Base-by-base conservation (phyloP, 2,329 filamentous ascomycete species). In the Passalora sequoiae region DNA sequence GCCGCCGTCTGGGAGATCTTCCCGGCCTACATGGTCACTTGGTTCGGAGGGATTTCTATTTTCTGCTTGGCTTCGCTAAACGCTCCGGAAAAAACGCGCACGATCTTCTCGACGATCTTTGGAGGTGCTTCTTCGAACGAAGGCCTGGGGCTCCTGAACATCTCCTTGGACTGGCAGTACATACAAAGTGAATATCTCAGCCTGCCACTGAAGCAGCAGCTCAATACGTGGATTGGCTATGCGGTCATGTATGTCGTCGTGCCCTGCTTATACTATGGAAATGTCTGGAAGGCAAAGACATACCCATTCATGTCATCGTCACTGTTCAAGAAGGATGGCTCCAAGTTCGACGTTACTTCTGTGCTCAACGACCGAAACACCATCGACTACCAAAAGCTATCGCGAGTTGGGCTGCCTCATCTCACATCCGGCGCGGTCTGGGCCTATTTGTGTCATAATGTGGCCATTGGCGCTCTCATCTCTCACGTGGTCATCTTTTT, bases 61-160 rank as follows among this genome's bases (percentile, higher is more conserved):
- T 71, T 73, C 37, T 75, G 72, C 49, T 62, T 74, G 5, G 67
- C 71, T 0, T 59, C 75, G 0, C 73, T 75, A 68, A 66, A 74
- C 27, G 68, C 73, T 0, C 75, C 70, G 0, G 65, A 68, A 7
- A 63, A 66, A 21, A 58, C 68, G 22, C 71, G 57, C 40, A 50
- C 66, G 1, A 56, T 70, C 4, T 71, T 75, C 36, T 72, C 70
- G 19, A 70, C 70, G 29, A 56, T 75, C n/a, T 74, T 75, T 46
- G 72, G 72, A 2, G 72, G 72, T 10, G 60, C 70, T 3, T 62
- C 60, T 32, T 66, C 67, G 4, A 70, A 73, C 45, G 69, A 73
- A 49, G 70, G 70, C 6, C 51, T 73, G 1, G 70, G 70, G 1
- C 55, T 71, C n/a, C 56, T 72, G n/a, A 62, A 51, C 13, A 40